Base-by-base conservation (phyloP, 805 yeast species). In the Zygotorulaspora florentina region DNA sequence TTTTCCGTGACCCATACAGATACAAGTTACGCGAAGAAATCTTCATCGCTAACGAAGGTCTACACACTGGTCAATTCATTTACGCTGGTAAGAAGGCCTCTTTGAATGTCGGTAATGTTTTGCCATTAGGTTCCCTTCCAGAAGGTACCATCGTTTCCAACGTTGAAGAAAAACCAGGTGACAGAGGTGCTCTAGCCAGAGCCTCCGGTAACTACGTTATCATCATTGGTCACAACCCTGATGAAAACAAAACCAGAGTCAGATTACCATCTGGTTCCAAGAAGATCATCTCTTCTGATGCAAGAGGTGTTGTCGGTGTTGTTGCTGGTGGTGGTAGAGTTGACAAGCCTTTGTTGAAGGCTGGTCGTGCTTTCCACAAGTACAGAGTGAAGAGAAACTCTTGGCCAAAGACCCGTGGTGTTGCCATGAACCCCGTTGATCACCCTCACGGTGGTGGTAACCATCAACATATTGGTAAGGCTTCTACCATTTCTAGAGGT, bases 401-500 rank as follows among this genome's bases (percentile, higher is more conserved):
- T 62, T 93, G 98, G 98, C 99, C 99, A 79, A 90, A 88, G 87
- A 93, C 98, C 72, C 89, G 98, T 83, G 99, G 98, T 91, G 98
- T 91, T 74, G 99, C 99, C 75, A 91, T 93, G 99, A 91, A 91
- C 82, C 98, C 98, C 76, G 99, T 91, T 75, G 99, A 91, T 76
- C 99, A 91, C 83, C 99, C 99, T 75, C 99, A 91, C 77, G 99
- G 99, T 87, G 98, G 99, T 91, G 99, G 99, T 91, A 90, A 90
- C 96, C 98, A 91, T 79, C 98, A 91, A 83, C 98, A 91, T 77
- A 91, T 90, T 80, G 98, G 98, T 89, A 91, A 91, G 84, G 97
- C 98, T 70, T 91, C 98, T 68, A 91, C 98, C 70, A 91, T 91
- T 69, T 85, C 96, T 66, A 88, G 98, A 86, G 96, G 96, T 77